These are phyloP conservation scores for Spongispora temasekensis DNA, from an alignment of 1,284 basidiomycete species.

Conservation along the genomic window DNA sequence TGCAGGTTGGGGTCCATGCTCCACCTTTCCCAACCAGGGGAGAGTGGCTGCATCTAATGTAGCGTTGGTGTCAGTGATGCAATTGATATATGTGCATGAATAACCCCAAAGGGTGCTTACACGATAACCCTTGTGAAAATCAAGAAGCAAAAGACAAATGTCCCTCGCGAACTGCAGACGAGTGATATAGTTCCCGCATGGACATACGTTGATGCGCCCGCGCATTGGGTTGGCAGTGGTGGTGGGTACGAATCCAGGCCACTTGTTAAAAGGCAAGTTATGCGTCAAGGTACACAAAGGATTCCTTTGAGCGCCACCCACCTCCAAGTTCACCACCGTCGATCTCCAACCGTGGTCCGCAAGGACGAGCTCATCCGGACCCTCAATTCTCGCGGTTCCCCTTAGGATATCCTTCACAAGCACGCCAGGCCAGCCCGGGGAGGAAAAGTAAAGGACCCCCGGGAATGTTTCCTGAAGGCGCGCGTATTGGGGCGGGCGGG, in stretches of 20 bases:
- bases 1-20: constrained; percentile 6
- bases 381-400: constrained; percentile 5
- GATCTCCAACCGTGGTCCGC: constrained; percentile 12
- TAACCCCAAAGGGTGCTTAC: constrained; percentile 4
- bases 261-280: constrained; percentile 5
- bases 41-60: not conserved
- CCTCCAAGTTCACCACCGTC: constrained; percentile 16
- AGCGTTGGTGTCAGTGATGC: not conserved
- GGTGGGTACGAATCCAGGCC: constrained; percentile 16
- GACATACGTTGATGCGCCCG: constrained; percentile 3
- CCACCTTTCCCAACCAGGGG: constrained; percentile 16
- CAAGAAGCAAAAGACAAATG: constrained; percentile 5
- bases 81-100: not conserved
- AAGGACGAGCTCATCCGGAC: constrained; percentile 9
- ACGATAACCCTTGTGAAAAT: constrained; percentile 2
- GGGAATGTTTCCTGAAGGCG: constrained; percentile 8
- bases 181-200: constrained; percentile 1
- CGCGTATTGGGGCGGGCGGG: constrained; percentile 6
- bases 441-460: constrained; percentile 9
- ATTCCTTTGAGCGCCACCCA: not conserved
- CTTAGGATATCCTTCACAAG: constrained; percentile 12
- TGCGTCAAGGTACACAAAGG: not conserved
- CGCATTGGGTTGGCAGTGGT: constrained; percentile 4
- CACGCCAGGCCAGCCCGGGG: constrained; percentile 10
- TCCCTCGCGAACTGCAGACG: constrained; percentile 15